These are phyloP conservation scores for Suillus paluster DNA, from an alignment of 768 basidiomycete genomes.

Conservation along the genomic window DNA sequence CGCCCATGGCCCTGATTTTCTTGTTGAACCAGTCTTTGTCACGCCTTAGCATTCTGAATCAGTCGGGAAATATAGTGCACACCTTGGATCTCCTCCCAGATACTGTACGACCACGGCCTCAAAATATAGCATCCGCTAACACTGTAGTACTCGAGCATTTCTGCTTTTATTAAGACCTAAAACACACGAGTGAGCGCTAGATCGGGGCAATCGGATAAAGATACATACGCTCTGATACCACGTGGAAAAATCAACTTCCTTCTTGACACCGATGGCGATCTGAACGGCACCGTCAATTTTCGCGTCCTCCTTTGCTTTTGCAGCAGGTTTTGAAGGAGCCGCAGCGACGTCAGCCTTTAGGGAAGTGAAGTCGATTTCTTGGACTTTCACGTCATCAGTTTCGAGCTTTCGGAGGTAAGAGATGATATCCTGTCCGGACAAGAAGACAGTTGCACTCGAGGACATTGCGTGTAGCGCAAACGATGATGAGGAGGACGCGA, in stretches of 20 bases:
- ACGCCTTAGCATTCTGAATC: neutral
- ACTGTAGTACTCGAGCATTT: slow-evolving; percentile 99
- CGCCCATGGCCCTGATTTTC: slow-evolving; percentile 91
- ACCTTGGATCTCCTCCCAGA: slow-evolving; percentile 98
- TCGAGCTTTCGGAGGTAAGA: slow-evolving; percentile 75
- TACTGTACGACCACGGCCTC: slow-evolving; percentile 95
- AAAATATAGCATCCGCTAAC: slow-evolving; percentile 99
- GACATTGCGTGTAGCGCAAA: slow-evolving; percentile 81
- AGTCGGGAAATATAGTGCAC: slow-evolving; percentile 20
- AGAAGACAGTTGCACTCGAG: slow-evolving; percentile 73
- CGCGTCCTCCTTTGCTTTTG: slow-evolving; percentile 71
- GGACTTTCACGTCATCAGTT: slow-evolving; percentile 63
- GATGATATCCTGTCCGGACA: slow-evolving; percentile 77
- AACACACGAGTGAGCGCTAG: slow-evolving; percentile 19
- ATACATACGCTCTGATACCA: slow-evolving; percentile 89
- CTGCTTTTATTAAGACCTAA: slow-evolving; percentile 95
- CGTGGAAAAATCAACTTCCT: slow-evolving; percentile 91
- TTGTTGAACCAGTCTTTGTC: slow-evolving; percentile 87
- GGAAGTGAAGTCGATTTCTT: slow-evolving; percentile 73
- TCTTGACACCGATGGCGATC: slow-evolving; percentile 93
- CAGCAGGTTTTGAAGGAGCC: slow-evolving; percentile 36
- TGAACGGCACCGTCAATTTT: slow-evolving; percentile 89
- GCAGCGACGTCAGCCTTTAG: slow-evolving; percentile 53
- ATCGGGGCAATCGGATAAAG: neutral
- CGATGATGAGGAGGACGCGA: slow-evolving; percentile 59